Conservation (phyloP, 2,329 filamentous ascomycete genomes). For the Lecanicillium sp. region DNA sequence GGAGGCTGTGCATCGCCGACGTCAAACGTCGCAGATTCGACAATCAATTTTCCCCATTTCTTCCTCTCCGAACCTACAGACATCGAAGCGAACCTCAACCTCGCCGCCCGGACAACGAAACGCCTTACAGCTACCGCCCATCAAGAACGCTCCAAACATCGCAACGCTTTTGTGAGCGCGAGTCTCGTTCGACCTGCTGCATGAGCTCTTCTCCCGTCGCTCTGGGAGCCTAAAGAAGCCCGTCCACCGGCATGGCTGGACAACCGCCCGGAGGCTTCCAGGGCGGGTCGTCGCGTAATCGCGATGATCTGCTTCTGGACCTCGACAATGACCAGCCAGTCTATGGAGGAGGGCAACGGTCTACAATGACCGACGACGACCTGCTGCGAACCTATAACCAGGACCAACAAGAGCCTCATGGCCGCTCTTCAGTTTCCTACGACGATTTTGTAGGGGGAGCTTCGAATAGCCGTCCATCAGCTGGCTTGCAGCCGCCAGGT, state of each 20-base stretch:
- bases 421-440: conserved; percentile 83
- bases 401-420: conserved; percentile 52
- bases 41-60: not conserved
- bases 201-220: conserved; percentile 16
- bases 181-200: not conserved
- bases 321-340: conserved; percentile 61
- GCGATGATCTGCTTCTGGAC: conserved; percentile 62
- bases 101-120: too few relatives aligned
- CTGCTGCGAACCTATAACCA: conserved; percentile 68
- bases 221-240: conserved; percentile 21
- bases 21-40: conserved; percentile 8
- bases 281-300: conserved; percentile 38
- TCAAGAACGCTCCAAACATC: too few relatives aligned
- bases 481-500: conserved; percentile 8
- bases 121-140: too few relatives aligned
- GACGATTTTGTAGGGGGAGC: conserved; percentile 82
- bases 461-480: conserved; percentile 31
- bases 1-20: conserved; percentile 9
- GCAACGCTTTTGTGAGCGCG: too few relatives aligned
- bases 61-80: not conserved
- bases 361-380: conserved; percentile 74
- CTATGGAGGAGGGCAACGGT: conserved; percentile 69
- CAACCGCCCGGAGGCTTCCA: conserved; percentile 40
- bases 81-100: too few relatives aligned
- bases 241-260: conserved; percentile 51